Percentiles rank a stretch among this genome's conserved stretches.
These are phyloP conservation scores for Sistotremastrum suecicum DNA, from an alignment of 768 basidiomycete species.

Conservation along the genomic window DNA sequence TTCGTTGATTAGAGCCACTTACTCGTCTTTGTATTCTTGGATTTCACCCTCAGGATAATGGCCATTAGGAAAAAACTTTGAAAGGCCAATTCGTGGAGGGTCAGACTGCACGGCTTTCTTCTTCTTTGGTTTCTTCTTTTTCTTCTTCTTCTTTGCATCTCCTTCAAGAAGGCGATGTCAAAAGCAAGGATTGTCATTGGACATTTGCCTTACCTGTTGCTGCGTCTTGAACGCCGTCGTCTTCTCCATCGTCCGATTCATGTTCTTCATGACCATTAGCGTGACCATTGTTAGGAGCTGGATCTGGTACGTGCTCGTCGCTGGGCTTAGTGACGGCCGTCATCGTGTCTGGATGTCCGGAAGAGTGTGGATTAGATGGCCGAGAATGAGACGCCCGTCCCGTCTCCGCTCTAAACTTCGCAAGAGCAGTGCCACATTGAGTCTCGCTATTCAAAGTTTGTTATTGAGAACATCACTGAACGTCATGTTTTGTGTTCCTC, in stretches of 20 bases:
- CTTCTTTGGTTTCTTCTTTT: constrained; percentile 76
- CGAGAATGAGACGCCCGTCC: too few relatives aligned
- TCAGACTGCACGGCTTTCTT: constrained; percentile 72
- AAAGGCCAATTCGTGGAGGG: constrained; percentile 79
- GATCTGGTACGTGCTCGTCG: background rate
- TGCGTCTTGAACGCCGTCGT: constrained; percentile 9
- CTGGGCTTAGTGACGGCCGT: too few relatives aligned
- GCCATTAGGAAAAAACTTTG: constrained; percentile 79
- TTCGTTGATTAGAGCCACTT: constrained; percentile 19
- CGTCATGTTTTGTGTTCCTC: too few relatives aligned
- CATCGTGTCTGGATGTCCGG: too few relatives aligned
- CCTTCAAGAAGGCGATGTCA: background rate
- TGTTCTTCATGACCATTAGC: constrained; percentile 10
- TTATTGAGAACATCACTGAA: too few relatives aligned
- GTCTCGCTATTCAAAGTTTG: too few relatives aligned
- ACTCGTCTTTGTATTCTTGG: constrained; percentile 88
- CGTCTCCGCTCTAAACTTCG: too few relatives aligned
- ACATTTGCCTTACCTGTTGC: constrained; percentile 4
- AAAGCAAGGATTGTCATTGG: background rate
- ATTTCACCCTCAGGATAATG: constrained; percentile 85
- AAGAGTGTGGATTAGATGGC: too few relatives aligned
- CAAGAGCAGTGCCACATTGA: too few relatives aligned
- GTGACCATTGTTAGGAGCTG: background rate
- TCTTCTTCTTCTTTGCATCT: constrained; percentile 77
- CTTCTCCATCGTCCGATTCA: constrained; percentile 18